phyloP scores from a whole-genome alignment of 176 grass and related monocot genomes.

The Oropetium thomaeum region DNA sequence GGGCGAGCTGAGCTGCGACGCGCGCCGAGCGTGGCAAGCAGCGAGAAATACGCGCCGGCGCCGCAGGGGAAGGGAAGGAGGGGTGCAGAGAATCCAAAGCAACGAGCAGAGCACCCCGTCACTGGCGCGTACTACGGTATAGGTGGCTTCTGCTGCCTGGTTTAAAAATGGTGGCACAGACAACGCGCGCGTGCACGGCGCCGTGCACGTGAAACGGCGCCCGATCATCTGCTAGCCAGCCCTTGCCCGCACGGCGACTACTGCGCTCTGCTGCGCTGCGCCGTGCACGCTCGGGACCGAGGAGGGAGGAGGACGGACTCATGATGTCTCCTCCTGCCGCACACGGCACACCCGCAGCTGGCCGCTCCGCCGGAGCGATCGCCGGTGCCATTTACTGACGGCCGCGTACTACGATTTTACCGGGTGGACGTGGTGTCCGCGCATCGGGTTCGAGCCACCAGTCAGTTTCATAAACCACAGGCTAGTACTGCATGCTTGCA shows the following conservation, averaged over 20 bases:
- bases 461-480: no score
- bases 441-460: no score
- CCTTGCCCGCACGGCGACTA: not conserved
- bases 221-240: not conserved
- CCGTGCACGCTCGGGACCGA: not conserved
- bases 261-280: not conserved
- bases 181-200: not conserved
- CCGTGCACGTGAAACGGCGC: constrained; percentile 15
- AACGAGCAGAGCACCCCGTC: not conserved
- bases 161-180: no score
- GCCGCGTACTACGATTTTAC: no score
- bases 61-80: not conserved
- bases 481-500: no score
- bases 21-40: not conserved
- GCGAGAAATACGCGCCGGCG: not conserved
- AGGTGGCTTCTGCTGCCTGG: not conserved
- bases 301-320: not conserved
- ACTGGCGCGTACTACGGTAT: no score
- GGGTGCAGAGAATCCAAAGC: not conserved
- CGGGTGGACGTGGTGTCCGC: no score
- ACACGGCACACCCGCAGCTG: no score
- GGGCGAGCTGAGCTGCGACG: not conserved
- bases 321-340: constrained; percentile 1
- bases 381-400: no score
- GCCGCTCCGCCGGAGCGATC: no score